phyloP scores from a whole-genome alignment of 768 basidiomycete species.

The Gelatoporia subvermispora region DNA sequence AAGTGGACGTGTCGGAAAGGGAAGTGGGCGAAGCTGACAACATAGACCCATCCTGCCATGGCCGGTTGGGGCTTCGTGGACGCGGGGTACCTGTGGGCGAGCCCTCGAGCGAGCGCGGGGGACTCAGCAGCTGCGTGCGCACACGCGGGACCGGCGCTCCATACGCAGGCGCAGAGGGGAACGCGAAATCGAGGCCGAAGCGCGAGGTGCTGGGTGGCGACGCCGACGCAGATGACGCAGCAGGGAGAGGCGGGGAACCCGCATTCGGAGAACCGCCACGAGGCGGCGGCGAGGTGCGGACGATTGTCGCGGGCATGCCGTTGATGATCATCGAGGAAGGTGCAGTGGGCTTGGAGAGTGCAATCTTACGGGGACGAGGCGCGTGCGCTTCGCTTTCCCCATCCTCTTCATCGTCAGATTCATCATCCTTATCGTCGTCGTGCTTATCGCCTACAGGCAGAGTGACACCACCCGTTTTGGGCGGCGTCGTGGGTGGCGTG shows the following conservation, averaged over 20 bases:
- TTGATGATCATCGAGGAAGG: background rate
- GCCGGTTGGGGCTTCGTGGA: too few species aligned
- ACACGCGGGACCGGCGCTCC: background rate
- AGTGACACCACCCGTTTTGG: slow-evolving; percentile 7
- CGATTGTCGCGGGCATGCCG: background rate
- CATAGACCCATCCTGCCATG: background rate
- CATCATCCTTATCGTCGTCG: slow-evolving; percentile 1
- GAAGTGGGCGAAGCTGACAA: background rate
- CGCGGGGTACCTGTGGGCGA: background rate
- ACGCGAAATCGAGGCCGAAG: background rate
- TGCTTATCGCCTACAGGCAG: slow-evolving; percentile 2
- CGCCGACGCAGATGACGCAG: background rate
- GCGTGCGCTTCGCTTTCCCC: background rate
- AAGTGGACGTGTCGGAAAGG: too few species aligned
- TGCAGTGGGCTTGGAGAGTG: background rate
- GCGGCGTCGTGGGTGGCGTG: slow-evolving; percentile 24
- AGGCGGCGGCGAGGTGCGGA: background rate
- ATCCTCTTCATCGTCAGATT: background rate
- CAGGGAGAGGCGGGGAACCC: background rate
- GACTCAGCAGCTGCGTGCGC: slow-evolving; percentile 17
- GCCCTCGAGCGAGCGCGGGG: slow-evolving; percentile 17
- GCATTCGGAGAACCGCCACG: background rate
- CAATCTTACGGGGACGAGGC: too few species aligned
- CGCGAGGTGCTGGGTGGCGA: background rate
- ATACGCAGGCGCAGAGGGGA: background rate